Base-by-base conservation (phyloP, 352 stramenopile species). In the Phytophthora ohioensis region DNA sequence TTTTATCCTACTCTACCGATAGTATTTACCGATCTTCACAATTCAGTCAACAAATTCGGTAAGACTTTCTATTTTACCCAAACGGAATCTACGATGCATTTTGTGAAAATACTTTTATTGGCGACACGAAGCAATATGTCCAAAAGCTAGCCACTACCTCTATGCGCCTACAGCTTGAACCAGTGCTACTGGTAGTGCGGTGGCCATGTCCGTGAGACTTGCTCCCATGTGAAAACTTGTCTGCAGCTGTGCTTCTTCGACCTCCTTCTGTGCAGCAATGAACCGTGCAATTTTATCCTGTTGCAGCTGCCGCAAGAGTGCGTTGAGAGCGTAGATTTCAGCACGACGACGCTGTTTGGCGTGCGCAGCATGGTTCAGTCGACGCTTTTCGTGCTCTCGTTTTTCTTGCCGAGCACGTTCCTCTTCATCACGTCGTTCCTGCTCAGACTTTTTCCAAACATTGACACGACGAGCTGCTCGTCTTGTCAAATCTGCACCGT, bases 301-400 rank as follows among this genome's bases (percentile, higher is more conserved):
- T 53, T 92, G 85, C 15, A 92, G 61, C 55, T 89, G 71, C 12
- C 80, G 70, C 56, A 92, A 67, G 17, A 91, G 69, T 9, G 85
- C 79, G 53, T 92, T 91, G 3, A 92, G 75, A 27, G 84, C 82
- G 71, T 92, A 92, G 54, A 92, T 92, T 66, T 92, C 85, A 21
- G 85, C 79, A 17, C 85, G 84, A 9, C 84, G 80, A 1, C 81
- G 78, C 34, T 84, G 76, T 45, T 85, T 84, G 43, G 73, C 71
- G 38, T 81, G 69, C 2, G 51, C 73, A n/a, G 76, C 70, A 31
- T 82, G 78, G 32, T 88, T 83, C 51, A 82, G 81, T 31, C 73
- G 67, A 11, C 76, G 54, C n/a, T 86, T 86, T 36, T 90, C 81
- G 31, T 73, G 76, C 56, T 87, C 79, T 17, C 78, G 57, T 35